Evolutionary conservation across 345 rosid genomes (phyloP).

Genomic region (Ceriops tagal): DNA sequence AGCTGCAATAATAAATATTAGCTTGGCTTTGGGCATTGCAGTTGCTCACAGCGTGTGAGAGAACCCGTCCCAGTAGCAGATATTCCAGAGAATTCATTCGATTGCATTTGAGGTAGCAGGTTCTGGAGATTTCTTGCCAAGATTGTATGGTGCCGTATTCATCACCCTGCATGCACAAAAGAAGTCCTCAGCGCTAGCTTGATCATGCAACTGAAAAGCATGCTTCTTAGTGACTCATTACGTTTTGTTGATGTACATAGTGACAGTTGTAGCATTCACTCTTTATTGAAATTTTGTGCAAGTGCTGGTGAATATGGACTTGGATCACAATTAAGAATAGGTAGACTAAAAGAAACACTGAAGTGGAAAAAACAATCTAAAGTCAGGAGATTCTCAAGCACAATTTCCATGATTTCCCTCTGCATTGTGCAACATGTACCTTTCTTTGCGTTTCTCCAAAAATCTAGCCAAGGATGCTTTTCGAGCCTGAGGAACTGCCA

Average conservation of each 20-base stretch:
- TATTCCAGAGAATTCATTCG: slow-evolving; percentile 32
- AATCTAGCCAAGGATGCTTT: slow-evolving; percentile 94
- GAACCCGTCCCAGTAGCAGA: slow-evolving; percentile 10
- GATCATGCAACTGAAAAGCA: background rate
- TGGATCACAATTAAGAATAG: no score
- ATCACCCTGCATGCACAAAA: slow-evolving; percentile 41
- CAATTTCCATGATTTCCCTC: background rate
- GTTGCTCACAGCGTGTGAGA: slow-evolving; percentile 2
- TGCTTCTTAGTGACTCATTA: background rate
- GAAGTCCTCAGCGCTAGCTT: background rate
- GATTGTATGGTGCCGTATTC: slow-evolving; percentile 54
- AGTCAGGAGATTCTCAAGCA: no score
- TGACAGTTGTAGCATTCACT: no score
- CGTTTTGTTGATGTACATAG: background rate
- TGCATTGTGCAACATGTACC: slow-evolving; percentile 32
- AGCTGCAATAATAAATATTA: slow-evolving; percentile 11
- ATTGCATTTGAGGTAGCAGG: slow-evolving; percentile 13
- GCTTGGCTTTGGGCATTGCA: background rate
- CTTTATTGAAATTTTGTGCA: no score
- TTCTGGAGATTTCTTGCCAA: slow-evolving; percentile 43
- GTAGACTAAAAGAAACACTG: no score
- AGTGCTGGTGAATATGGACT: no score
- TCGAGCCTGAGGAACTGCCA: slow-evolving; percentile 79
- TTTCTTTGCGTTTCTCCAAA: slow-evolving; percentile 95
- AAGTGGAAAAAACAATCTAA: no score